Conservation (phyloP, 495 filamentous ascomycete genomes). For the Pyrenula massariospora region DNA sequence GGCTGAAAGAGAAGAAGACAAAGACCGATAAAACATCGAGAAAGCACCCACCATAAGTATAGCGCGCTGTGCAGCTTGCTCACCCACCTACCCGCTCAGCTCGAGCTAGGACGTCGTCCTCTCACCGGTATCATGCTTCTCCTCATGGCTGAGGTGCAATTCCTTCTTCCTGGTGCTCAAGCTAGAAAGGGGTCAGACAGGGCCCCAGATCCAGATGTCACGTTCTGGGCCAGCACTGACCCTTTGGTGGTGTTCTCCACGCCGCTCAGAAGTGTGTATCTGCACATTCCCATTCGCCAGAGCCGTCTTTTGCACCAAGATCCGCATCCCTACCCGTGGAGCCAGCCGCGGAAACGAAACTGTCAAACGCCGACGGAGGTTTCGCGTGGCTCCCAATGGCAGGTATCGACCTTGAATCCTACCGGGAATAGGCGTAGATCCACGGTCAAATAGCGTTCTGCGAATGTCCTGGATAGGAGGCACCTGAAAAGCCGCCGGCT, state of each 20-base stretch:
- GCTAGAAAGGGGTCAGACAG: not conserved
- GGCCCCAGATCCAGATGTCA: not conserved
- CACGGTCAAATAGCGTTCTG: too few species aligned
- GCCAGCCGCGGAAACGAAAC: not conserved
- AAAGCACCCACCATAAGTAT: not conserved
- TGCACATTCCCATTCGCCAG: not conserved
- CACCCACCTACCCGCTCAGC: not conserved
- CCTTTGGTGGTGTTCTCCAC: not conserved
- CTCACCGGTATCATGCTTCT: too few species aligned
- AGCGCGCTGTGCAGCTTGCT: not conserved
- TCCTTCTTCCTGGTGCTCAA: too few species aligned
- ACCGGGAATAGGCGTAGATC: too few species aligned
- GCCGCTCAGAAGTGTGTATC: not conserved
- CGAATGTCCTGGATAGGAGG: too few species aligned
- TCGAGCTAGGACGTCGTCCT: too few species aligned
- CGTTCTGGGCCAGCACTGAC: not conserved
- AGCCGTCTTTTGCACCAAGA: not conserved
- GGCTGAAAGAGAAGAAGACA: not conserved
- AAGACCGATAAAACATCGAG: not conserved
- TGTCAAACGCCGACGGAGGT: not conserved
- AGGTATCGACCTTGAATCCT: not conserved
- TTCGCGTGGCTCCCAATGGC: not conserved
- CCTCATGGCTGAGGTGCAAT: too few species aligned
- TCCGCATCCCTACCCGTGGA: not conserved
- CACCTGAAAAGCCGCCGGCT: not conserved